phyloP scores from a whole-genome alignment of 1,139 yeast genomes.

The Petasospora fabianii region DNA sequence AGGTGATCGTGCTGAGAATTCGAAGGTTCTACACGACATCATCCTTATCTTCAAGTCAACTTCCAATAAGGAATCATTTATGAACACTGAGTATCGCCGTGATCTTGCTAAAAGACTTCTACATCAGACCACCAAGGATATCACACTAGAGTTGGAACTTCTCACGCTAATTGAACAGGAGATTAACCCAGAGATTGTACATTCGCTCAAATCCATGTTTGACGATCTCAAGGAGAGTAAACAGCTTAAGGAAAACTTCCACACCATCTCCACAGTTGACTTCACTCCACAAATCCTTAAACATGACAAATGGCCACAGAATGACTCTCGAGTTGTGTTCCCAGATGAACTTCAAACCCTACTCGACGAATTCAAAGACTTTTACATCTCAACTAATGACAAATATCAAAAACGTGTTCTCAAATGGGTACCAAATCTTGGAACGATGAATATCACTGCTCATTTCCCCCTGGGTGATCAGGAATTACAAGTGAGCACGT shows the following conservation, averaged over 20 bases:
- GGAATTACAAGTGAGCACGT: constrained; percentile 28
- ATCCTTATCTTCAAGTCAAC: constrained; percentile 29
- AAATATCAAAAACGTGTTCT: constrained; percentile 9
- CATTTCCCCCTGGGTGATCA: constrained; percentile 15
- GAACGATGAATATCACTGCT: constrained; percentile 20
- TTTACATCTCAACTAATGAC: constrained; percentile 24
- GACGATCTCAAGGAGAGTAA: constrained; percentile 28
- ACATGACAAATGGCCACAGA: constrained; percentile 19
- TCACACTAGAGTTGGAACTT: constrained; percentile 29
- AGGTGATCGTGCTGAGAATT: constrained; percentile 18
- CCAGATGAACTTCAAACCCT: constrained; percentile 13
- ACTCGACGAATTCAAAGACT: constrained; percentile 25
- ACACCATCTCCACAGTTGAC: constrained; percentile 1
- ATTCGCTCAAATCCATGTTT: constrained; percentile 33
- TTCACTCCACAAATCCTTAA: constrained; percentile 23
- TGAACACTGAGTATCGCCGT: constrained; percentile 31
- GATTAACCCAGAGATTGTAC: constrained; percentile 31
- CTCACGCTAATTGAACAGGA: constrained; percentile 29
- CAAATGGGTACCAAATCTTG: constrained; percentile 20
- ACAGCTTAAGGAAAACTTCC: background rate
- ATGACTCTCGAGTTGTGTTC: constrained; percentile 10
- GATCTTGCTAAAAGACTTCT: constrained; percentile 36
- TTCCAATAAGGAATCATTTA: constrained; percentile 33
- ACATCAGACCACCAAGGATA: constrained; percentile 27
- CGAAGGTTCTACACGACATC: constrained; percentile 22